Conservation (phyloP, 345 rosid species). For the Capsella bursapastoris region DNA sequence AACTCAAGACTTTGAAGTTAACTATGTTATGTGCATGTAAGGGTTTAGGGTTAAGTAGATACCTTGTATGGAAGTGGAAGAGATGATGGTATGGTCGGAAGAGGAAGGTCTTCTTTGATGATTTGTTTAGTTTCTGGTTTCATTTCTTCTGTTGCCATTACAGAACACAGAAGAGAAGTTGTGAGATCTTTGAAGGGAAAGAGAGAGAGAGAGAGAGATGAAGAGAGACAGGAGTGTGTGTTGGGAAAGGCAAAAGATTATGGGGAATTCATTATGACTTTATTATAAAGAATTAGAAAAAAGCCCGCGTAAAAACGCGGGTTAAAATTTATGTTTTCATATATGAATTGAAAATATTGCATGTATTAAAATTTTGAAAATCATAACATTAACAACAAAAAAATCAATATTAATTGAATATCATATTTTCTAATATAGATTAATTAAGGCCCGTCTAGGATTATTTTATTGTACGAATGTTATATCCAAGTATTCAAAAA, state of each 20-base stretch:
- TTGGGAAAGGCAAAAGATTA: constrained; percentile 38
- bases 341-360: too few relatives aligned
- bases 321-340: too few relatives aligned
- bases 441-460: too few relatives aligned
- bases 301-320: too few relatives aligned
- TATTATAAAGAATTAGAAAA: constrained; percentile 27
- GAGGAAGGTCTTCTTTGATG: constrained; percentile 36
- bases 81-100: not conserved
- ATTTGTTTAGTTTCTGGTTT: constrained; percentile 41
- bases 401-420: too few relatives aligned
- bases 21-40: not conserved
- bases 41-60: not conserved
- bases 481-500: too few relatives aligned
- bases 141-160: constrained; percentile 55
- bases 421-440: too few relatives aligned
- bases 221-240: constrained; percentile 15
- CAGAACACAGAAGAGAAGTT: constrained; percentile 18
- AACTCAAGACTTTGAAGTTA: not conserved
- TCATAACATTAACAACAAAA: too few relatives aligned
- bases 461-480: too few relatives aligned
- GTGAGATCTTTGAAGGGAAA: constrained; percentile 23
- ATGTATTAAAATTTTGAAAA: too few relatives aligned
- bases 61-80: constrained; percentile 68
- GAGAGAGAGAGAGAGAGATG: not conserved
- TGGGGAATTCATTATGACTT: constrained; percentile 39